These are phyloP conservation scores for Venturia carpophila DNA, from an alignment of 2,329 filamentous ascomycete species.

Conservation along the genomic window DNA sequence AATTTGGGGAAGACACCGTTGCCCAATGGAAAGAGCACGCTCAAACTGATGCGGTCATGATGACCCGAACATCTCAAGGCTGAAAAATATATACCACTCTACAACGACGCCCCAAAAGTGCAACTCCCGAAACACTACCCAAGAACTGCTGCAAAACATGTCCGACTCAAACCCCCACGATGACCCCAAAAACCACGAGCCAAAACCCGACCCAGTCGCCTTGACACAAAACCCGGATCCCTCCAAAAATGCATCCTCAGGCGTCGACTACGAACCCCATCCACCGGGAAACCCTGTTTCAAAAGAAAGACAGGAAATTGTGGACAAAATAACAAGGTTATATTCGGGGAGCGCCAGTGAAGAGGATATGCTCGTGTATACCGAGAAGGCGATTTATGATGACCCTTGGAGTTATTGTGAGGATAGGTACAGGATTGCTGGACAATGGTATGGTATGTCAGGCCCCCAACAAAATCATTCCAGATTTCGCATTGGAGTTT, in stretches of 20 bases:
- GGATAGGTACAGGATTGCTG: conserved; percentile 44
- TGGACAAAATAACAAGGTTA: conserved; percentile 37
- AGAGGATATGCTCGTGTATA: conserved; percentile 44
- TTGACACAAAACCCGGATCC: conserved; percentile 26
- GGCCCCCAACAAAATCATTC: no score
- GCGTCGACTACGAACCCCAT: conserved; percentile 28
- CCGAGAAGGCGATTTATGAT: conserved; percentile 39
- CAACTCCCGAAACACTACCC: neutral
- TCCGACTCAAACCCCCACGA: conserved; percentile 11
- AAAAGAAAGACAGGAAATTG: conserved; percentile 33
- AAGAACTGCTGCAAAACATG: neutral
- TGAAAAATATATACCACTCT: neutral
- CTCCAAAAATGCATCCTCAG: conserved; percentile 26
- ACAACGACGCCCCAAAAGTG: neutral
- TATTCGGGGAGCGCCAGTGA: conserved; percentile 43
- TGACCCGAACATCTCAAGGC: conserved; percentile 8
- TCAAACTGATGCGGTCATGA: conserved; percentile 8
- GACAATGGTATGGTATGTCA: conserved; percentile 40
- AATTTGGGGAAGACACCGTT: no score
- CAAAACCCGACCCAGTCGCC: conserved; percentile 23
- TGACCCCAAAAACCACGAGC: conserved; percentile 19
- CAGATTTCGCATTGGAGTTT: no score
- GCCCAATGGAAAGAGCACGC: neutral
- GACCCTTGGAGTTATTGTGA: conserved; percentile 45
- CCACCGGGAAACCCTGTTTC: conserved; percentile 31